Conservation (phyloP, 306 rosid genomes). For the Prinsepia uniflora region DNA sequence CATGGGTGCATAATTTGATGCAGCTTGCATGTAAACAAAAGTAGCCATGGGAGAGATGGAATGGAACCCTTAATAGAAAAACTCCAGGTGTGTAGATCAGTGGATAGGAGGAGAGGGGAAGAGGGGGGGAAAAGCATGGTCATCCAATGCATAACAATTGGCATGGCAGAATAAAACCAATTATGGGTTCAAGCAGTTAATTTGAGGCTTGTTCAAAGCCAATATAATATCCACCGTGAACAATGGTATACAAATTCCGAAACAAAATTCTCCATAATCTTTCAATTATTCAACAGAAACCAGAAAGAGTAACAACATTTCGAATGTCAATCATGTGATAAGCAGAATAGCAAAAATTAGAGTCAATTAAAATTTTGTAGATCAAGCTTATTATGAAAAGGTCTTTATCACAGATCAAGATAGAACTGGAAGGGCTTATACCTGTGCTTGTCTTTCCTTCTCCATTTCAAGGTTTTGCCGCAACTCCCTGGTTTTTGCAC, state of each 20-base stretch:
- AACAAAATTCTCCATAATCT: background rate
- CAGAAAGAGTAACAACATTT: background rate
- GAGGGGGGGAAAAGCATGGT: background rate
- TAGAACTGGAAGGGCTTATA: constrained; percentile 13
- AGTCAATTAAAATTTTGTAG: background rate
- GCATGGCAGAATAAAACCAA: background rate
- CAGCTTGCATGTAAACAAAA: background rate
- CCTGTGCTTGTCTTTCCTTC: constrained; percentile 94
- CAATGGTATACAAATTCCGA: background rate
- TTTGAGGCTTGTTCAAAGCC: background rate
- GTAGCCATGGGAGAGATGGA: background rate
- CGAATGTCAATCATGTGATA: background rate
- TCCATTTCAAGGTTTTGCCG: constrained; percentile 88
- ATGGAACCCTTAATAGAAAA: background rate
- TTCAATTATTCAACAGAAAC: background rate
- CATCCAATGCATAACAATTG: background rate
- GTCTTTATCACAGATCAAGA: background rate
- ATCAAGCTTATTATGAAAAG: background rate
- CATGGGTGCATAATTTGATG: background rate
- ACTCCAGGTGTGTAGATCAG: background rate
- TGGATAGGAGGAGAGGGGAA: background rate
- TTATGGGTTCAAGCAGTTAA: background rate
- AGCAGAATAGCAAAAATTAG: background rate
- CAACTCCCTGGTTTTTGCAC: constrained; percentile 84
- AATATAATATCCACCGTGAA: background rate